Evolutionary conservation across 495 filamentous ascomycete genomes (phyloP).

Genomic region (Daldinia caldariorum): DNA sequence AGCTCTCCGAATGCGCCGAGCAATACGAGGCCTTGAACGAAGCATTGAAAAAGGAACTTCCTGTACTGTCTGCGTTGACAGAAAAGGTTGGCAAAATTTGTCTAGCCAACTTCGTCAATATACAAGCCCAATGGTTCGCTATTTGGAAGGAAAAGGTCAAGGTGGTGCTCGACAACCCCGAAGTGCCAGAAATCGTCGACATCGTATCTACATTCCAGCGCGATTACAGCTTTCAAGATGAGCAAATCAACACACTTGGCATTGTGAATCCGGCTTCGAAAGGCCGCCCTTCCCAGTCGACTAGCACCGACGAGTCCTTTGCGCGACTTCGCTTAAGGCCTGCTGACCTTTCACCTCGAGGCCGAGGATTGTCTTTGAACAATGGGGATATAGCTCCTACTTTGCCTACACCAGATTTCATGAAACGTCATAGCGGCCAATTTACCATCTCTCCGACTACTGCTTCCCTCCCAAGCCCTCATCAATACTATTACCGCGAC

Average conservation of each 20-base stretch:
- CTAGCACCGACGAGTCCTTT: constrained; percentile 55
- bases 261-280: constrained; percentile 59
- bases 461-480: constrained; percentile 57
- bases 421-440: constrained; percentile 64
- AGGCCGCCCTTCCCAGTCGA: constrained; percentile 58
- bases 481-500: constrained; percentile 60
- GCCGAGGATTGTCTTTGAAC: constrained; percentile 68
- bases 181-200: constrained; percentile 70
- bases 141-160: constrained; percentile 83
- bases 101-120: constrained; percentile 79
- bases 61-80: constrained; percentile 81
- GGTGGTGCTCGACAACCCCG: constrained; percentile 70
- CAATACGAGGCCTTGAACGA: constrained; percentile 91
- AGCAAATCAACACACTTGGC: constrained; percentile 58
- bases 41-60: constrained; percentile 89
- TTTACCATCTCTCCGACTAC: constrained; percentile 63
- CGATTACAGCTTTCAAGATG: constrained; percentile 73
- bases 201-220: constrained; percentile 76
- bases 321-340: constrained; percentile 55
- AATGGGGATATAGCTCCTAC: constrained; percentile 71
- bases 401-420: constrained; percentile 66
- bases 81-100: constrained; percentile 81
- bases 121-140: constrained; percentile 81
- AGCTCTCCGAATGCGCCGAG: constrained; percentile 81
- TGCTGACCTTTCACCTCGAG: constrained; percentile 51